These are phyloP conservation scores for Botryotinia narcissicola DNA, from an alignment of 2,329 filamentous ascomycete species.

Conservation along the genomic window DNA sequence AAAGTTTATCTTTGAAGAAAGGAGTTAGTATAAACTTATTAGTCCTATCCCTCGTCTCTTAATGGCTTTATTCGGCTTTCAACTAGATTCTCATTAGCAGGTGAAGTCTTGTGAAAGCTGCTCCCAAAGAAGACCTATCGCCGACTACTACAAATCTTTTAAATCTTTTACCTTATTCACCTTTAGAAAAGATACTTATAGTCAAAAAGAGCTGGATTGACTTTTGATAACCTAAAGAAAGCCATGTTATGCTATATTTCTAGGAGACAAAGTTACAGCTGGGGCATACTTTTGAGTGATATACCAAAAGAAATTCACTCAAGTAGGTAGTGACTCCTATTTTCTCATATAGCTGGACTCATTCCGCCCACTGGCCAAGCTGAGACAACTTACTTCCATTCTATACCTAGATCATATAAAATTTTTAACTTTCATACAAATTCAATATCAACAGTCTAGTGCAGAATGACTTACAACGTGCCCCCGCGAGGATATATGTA, in stretches of 20 bases:
- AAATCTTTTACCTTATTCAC: no score
- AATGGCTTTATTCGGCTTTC: neutral
- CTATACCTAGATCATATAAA: neutral
- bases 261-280: neutral
- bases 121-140: no score
- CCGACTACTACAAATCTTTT: no score
- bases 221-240: no score
- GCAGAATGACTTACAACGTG: neutral
- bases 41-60: neutral
- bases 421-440: neutral
- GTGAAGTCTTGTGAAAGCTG: no score
- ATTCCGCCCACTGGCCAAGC: neutral
- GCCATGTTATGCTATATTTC: no score
- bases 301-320: neutral
- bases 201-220: no score
- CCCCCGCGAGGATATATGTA: neutral
- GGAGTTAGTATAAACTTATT: neutral
- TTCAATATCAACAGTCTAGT: neutral
- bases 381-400: neutral
- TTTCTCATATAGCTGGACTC: neutral
- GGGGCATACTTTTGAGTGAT: no score
- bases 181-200: no score
- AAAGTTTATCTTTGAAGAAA: neutral
- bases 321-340: neutral
- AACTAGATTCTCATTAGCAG: no score